phyloP scores from a whole-genome alignment of 768 basidiomycete species.

The Pleurotus citrinopileatus region DNA sequence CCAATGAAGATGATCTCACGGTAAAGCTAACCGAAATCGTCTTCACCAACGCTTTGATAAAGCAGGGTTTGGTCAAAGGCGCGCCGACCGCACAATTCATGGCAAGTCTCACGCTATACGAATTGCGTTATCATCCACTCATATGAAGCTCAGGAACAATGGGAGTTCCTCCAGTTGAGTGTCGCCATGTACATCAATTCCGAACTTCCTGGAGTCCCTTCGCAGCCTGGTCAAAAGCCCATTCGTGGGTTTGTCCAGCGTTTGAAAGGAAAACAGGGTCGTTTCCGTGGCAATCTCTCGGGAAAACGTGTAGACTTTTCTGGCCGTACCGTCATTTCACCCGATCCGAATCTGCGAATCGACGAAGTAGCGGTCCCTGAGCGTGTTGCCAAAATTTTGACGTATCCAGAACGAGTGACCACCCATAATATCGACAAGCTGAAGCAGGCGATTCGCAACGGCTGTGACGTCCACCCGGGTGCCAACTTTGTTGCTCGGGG shows the following conservation, averaged over 20 bases:
- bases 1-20: slow-evolving; percentile 97
- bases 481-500: slow-evolving; percentile 91
- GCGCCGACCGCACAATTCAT: slow-evolving; percentile 87
- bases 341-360: slow-evolving; percentile 97
- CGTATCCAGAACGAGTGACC: slow-evolving; percentile 95
- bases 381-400: slow-evolving; percentile 90
- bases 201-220: slow-evolving; percentile 89
- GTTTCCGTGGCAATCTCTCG: slow-evolving; percentile 96
- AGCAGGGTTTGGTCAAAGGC: slow-evolving; percentile 85
- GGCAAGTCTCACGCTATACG: slow-evolving; percentile 38
- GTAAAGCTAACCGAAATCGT: slow-evolving; percentile 98
- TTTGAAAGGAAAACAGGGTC: slow-evolving; percentile 97
- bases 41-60: slow-evolving; percentile 89
- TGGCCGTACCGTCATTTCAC: slow-evolving; percentile 96
- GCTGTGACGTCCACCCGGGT: slow-evolving; percentile 88
- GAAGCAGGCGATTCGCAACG: slow-evolving; percentile 78
- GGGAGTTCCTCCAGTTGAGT: slow-evolving; percentile 94
- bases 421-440: slow-evolving; percentile 82
- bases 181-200: slow-evolving; percentile 99
- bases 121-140: not conserved
- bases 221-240: slow-evolving; percentile 86
- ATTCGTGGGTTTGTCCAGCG: slow-evolving; percentile 98
- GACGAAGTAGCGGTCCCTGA: slow-evolving; percentile 98
- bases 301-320: slow-evolving; percentile 99
- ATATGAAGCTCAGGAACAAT: slow-evolving; percentile 71